phyloP scores from a whole-genome alignment of 352 stramenopile genomes.

The Globisporangium polare region DNA sequence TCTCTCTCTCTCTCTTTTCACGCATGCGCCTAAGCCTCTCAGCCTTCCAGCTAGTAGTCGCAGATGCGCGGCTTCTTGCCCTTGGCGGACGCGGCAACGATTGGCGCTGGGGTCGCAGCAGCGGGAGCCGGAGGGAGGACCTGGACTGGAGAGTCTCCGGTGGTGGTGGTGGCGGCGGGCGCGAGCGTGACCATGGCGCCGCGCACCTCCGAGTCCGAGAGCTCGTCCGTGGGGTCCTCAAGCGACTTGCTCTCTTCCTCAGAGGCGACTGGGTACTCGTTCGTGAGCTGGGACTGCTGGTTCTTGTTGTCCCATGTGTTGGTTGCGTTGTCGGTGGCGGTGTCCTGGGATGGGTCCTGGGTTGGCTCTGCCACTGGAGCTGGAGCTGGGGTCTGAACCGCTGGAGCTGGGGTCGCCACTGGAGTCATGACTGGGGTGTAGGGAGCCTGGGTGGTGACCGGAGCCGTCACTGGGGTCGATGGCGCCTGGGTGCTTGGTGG shows the following conservation, averaged over 20 bases:
- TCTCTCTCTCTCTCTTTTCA: background rate
- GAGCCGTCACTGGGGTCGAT: background rate
- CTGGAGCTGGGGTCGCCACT: background rate
- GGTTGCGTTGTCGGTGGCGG: background rate
- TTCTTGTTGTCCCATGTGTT: constrained; percentile 14
- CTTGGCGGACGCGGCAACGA: too few species aligned
- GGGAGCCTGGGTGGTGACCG: background rate
- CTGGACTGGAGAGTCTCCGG: constrained; percentile 1
- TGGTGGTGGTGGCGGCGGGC: background rate
- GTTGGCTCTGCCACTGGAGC: constrained; percentile 5
- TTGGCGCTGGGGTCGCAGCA: background rate
- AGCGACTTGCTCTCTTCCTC: background rate
- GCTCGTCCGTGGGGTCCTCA: background rate
- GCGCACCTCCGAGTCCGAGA: background rate
- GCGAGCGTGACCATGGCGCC: background rate
- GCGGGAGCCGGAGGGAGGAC: background rate
- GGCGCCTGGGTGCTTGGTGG: background rate
- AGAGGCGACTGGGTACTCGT: background rate
- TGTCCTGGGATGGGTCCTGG: constrained; percentile 4
- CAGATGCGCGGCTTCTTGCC: constrained; percentile 7
- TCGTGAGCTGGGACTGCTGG: constrained; percentile 5
- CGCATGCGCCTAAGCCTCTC: background rate
- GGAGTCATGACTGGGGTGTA: background rate
- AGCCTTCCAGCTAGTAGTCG: background rate
- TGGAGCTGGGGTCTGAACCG: background rate